These are phyloP conservation scores for Hericium rajendrae DNA, from an alignment of 768 basidiomycete species.

Conservation along the genomic window DNA sequence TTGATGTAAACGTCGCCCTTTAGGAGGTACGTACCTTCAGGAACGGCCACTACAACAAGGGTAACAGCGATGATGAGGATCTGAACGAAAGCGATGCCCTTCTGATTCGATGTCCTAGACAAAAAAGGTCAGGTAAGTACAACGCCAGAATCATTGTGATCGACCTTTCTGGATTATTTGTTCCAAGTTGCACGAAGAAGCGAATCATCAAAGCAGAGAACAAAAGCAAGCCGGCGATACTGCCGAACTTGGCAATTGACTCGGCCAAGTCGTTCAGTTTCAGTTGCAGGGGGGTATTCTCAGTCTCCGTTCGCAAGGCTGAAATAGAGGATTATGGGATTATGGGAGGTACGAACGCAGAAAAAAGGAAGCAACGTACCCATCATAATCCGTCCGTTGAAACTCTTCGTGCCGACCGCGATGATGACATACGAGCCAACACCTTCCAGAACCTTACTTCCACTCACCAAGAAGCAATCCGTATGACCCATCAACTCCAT, in stretches of 20 bases:
- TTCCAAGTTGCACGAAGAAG: constrained; percentile 85
- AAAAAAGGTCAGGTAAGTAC: constrained; percentile 1
- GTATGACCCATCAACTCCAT: constrained; percentile 39
- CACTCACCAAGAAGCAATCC: constrained; percentile 89
- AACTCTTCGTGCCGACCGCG: constrained; percentile 84
- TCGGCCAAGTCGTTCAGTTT: constrained; percentile 94
- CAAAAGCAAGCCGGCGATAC: constrained; percentile 68
- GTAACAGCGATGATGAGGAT: constrained; percentile 94
- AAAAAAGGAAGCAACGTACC: constrained; percentile 38
- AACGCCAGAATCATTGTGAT: not conserved
- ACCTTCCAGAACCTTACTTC: constrained; percentile 90
- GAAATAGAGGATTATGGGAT: constrained; percentile 1
- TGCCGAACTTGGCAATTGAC: constrained; percentile 87
- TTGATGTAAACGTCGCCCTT: constrained; percentile 2
- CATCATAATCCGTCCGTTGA: constrained; percentile 98
- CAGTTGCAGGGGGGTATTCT: constrained; percentile 86
- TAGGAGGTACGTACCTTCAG: constrained; percentile 46
- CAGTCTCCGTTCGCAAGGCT: constrained; percentile 82
- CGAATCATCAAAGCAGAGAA: constrained; percentile 85
- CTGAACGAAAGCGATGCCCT: constrained; percentile 85
- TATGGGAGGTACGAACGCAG: not conserved
- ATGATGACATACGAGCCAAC: constrained; percentile 90
- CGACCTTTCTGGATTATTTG: constrained; percentile 45
- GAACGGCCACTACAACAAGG: constrained; percentile 79
- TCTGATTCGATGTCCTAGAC: constrained; percentile 58